These are phyloP conservation scores for Mortierella sp. DNA, from an alignment of 371 early-diverging fungal species.

Conservation along the genomic window DNA sequence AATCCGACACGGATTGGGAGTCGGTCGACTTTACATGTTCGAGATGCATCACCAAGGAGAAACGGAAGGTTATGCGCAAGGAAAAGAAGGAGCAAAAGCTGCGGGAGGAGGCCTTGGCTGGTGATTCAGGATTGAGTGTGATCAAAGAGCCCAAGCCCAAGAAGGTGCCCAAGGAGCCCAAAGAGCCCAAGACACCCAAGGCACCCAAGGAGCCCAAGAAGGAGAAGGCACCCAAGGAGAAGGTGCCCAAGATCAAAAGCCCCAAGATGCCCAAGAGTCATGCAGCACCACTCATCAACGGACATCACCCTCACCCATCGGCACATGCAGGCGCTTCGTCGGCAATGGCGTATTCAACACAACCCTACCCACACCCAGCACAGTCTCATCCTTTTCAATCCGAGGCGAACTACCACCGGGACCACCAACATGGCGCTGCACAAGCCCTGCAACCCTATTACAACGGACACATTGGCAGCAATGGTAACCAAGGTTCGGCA, in stretches of 20 bases:
- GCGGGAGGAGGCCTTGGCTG: slow-evolving; percentile 29
- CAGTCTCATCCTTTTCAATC: slow-evolving; percentile 14
- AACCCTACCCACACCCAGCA: neutral
- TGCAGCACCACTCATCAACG: slow-evolving; percentile 4
- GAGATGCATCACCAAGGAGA: slow-evolving; percentile 54
- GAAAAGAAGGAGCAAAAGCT: slow-evolving; percentile 40
- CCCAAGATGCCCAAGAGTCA: neutral
- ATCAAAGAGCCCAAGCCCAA: neutral
- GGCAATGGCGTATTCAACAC: slow-evolving; percentile 19
- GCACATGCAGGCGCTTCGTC: neutral
- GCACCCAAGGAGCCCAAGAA: neutral
- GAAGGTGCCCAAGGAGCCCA: slow-evolving; percentile 12
- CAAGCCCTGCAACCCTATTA: slow-evolving; percentile 24
- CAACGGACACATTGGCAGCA: slow-evolving; percentile 15
- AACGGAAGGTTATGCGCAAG: slow-evolving; percentile 27
- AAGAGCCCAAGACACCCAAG: neutral
- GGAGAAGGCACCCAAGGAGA: neutral
- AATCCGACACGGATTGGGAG: slow-evolving; percentile 52
- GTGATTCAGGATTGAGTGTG: neutral
- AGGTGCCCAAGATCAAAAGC: neutral
- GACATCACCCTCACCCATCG: slow-evolving; percentile 13
- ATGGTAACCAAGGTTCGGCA: neutral
- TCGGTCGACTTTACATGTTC: slow-evolving; percentile 62
- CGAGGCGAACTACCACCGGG: slow-evolving; percentile 10
- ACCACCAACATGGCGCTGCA: neutral